Evolutionary conservation across 2,329 filamentous ascomycete genomes (phyloP).

Genomic region (Eutypella sp.): DNA sequence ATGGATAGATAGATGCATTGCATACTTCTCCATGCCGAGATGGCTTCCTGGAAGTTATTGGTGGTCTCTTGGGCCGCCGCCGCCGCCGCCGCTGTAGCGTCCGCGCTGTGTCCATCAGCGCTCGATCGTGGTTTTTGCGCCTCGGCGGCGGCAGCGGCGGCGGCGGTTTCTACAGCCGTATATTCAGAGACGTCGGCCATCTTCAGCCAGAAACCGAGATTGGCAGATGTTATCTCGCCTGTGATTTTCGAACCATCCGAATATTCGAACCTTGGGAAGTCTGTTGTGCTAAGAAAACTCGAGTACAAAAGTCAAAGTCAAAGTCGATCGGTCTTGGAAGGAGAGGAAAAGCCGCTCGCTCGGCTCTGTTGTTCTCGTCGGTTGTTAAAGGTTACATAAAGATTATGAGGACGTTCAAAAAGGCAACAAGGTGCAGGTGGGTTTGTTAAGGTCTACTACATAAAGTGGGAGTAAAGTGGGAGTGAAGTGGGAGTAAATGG

Average conservation of each 20-base stretch:
- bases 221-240: slow-evolving; percentile 14
- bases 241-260: slow-evolving; percentile 18
- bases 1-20: slow-evolving; percentile 3
- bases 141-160: slow-evolving; percentile 17
- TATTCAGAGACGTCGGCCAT: slow-evolving; percentile 22
- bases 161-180: slow-evolving; percentile 17
- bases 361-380: too few relatives aligned
- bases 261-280: neutral
- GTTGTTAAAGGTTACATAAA: too few relatives aligned
- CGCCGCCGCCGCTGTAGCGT: too few relatives aligned
- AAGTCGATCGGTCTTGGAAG: too few relatives aligned
- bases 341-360: too few relatives aligned
- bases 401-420: too few relatives aligned
- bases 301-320: too few relatives aligned
- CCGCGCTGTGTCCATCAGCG: slow-evolving; percentile 9
- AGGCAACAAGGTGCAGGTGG: too few relatives aligned
- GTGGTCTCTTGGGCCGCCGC: slow-evolving; percentile 53
- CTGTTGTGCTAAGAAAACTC: too few relatives aligned
- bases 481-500: too few relatives aligned
- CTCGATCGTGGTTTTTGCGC: slow-evolving; percentile 24
- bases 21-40: slow-evolving; percentile 92
- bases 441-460: too few relatives aligned
- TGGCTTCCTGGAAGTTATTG: slow-evolving; percentile 96
- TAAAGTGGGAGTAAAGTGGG: too few relatives aligned
- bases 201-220: slow-evolving; percentile 2